These are phyloP conservation scores for Talinum fruticosum DNA, from an alignment of 148 eudicot species.

Conservation along the genomic window DNA sequence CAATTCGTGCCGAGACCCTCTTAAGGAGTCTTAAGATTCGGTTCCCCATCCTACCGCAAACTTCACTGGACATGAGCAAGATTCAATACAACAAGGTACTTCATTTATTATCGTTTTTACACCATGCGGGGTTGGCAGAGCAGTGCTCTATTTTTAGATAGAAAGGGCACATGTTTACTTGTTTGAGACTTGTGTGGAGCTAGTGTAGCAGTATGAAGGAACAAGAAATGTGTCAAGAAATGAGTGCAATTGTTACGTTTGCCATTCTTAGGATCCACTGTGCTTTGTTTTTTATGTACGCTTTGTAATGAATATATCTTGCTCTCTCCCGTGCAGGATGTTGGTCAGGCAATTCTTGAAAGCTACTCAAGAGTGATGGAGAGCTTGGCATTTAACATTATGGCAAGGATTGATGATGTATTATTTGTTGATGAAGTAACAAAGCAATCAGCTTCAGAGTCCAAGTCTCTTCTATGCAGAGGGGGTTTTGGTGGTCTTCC, in stretches of 20 bases:
- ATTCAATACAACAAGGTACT: slow-evolving; percentile 90
- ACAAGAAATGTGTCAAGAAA: background rate
- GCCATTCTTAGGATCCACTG: background rate
- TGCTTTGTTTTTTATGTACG: background rate
- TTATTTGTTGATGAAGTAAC: slow-evolving; percentile 74
- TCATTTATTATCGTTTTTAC: background rate
- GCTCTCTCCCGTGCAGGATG: slow-evolving; percentile 50
- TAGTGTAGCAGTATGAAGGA: background rate
- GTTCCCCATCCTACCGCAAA: slow-evolving; percentile 93
- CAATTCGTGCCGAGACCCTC: slow-evolving; percentile 71
- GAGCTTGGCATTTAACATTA: slow-evolving; percentile 90
- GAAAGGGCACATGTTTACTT: background rate
- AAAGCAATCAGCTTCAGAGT: slow-evolving; percentile 56
- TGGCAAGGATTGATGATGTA: slow-evolving; percentile 79
- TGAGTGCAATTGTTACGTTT: background rate
- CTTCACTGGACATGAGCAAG: slow-evolving; percentile 88
- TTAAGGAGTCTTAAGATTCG: slow-evolving; percentile 65
- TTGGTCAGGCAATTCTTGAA: slow-evolving; percentile 96
- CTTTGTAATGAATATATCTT: background rate
- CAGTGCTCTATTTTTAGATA: background rate
- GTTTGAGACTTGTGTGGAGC: background rate
- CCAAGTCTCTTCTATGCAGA: slow-evolving; percentile 58
- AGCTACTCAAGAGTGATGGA: slow-evolving; percentile 98
- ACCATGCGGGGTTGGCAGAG: background rate
- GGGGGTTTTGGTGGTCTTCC: slow-evolving; percentile 76